These are phyloP conservation scores for Lachnellula occidentalis DNA, from an alignment of 2,329 filamentous ascomycete species.

Conservation along the genomic window DNA sequence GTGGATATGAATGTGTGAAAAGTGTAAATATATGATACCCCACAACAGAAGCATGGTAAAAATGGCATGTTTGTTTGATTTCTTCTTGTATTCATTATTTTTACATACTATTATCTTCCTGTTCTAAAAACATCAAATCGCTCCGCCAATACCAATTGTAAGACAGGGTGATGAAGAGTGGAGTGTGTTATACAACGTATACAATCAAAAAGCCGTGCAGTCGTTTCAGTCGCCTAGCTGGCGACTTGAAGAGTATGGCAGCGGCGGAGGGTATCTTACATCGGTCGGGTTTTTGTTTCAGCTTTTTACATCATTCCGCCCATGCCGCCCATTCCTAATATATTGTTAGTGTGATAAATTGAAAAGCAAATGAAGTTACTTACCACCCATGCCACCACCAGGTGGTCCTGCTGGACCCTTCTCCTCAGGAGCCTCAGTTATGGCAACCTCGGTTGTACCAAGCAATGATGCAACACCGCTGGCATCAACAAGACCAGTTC, in stretches of 20 bases:
- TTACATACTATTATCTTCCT: constrained; percentile 18
- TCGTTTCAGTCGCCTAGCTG: constrained; percentile 11
- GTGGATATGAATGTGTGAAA: no score
- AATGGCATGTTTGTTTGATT: constrained; percentile 13
- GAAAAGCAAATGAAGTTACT: constrained; percentile 11
- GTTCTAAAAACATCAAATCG: constrained; percentile 24
- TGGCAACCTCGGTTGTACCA: constrained; percentile 95
- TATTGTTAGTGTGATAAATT: constrained; percentile 10
- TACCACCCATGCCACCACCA: constrained; percentile 62
- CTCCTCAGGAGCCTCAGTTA: constrained; percentile 97
- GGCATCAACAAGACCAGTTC: constrained; percentile 90
- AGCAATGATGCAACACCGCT: constrained; percentile 94
- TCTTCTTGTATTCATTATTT: constrained; percentile 26
- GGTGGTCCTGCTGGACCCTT: constrained; percentile 48
- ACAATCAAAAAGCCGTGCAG: constrained; percentile 6
- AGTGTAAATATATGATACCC: not conserved
- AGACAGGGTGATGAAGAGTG: constrained; percentile 27
- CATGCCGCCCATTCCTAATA: constrained; percentile 34
- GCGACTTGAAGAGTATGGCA: constrained; percentile 4
- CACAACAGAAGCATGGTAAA: not conserved
- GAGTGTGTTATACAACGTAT: constrained; percentile 30
- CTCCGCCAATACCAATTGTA: constrained; percentile 26
- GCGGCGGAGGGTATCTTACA: constrained; percentile 25
- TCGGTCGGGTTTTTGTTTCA: constrained; percentile 11
- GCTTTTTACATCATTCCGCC: constrained; percentile 33